A percentile compares a stretch with the other conserved stretches of the same genome.
Evolutionary conservation across 768 basidiomycete species (phyloP).

Genomic region (Tephrocybe sp.): DNA sequence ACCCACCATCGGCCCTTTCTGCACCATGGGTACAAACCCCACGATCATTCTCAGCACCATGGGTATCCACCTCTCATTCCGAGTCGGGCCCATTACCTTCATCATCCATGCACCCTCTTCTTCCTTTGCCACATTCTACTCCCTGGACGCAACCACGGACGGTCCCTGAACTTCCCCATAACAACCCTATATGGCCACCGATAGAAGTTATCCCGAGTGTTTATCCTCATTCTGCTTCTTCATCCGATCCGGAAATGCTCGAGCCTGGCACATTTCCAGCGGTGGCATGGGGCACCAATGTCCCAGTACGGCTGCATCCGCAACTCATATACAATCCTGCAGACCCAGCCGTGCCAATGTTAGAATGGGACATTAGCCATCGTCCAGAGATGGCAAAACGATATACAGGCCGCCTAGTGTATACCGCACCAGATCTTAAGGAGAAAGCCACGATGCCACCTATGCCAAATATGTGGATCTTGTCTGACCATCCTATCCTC

Average conservation of each 20-base stretch:
- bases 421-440: constrained; percentile 29
- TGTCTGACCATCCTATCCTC: constrained; percentile 37
- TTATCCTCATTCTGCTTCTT: background rate
- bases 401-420: constrained; percentile 26
- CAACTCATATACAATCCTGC: constrained; percentile 38
- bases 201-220: constrained; percentile 4
- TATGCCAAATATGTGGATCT: constrained; percentile 34
- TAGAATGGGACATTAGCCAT: constrained; percentile 45
- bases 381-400: constrained; percentile 34
- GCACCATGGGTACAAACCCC: constrained; percentile 11
- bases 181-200: constrained; percentile 14
- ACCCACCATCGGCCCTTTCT: constrained; percentile 4
- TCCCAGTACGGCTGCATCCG: constrained; percentile 27
- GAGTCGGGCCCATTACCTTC: background rate
- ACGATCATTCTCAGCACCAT: background rate
- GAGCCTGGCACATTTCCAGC: constrained; percentile 26
- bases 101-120: background rate
- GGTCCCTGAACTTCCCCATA: background rate
- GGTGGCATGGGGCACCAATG: constrained; percentile 15
- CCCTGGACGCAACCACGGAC: constrained; percentile 8
- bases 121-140: background rate
- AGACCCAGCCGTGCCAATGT: constrained; percentile 31
- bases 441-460: constrained; percentile 31
- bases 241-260: constrained; percentile 2
- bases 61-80: background rate